Evolutionary conservation across 2,329 filamentous ascomycete genomes (phyloP).

Genomic region (Bipolaris sorokiniana): DNA sequence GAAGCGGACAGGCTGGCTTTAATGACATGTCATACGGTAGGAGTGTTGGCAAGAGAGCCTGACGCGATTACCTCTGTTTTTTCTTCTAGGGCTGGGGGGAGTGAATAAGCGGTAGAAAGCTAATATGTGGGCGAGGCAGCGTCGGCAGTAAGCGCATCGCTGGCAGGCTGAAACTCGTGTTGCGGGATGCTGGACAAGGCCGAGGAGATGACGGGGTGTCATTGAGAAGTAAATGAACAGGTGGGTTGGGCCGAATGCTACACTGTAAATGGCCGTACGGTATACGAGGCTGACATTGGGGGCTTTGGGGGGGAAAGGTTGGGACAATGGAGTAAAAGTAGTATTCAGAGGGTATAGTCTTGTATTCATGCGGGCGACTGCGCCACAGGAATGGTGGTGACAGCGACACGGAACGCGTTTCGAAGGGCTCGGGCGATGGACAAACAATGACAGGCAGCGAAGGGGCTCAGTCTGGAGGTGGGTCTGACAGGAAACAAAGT

Average conservation of each 20-base stretch:
- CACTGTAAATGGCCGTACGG: background rate
- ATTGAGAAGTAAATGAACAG: too few relatives aligned
- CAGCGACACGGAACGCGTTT: conserved; percentile 12
- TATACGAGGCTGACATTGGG: background rate
- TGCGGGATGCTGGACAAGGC: background rate
- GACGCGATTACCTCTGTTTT: background rate
- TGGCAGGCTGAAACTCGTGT: background rate
- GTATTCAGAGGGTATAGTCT: background rate
- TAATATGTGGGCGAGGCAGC: background rate
- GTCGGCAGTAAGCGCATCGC: background rate
- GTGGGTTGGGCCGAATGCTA: background rate
- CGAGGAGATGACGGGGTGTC: background rate
- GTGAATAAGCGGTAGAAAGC: background rate
- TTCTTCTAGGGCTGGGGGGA: background rate
- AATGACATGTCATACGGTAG: background rate
- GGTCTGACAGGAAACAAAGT: conserved; percentile 13
- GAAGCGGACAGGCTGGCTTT: too few relatives aligned
- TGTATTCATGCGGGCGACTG: background rate
- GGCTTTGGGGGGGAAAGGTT: background rate
- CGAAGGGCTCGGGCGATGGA: background rate
- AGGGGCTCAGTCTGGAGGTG: background rate
- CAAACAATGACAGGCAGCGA: conserved; percentile 3
- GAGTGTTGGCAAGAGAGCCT: background rate
- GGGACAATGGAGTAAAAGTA: background rate
- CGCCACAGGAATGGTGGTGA: background rate